Percentiles rank a stretch among this genome's conserved stretches.
phyloP scores from a whole-genome alignment of 2,329 filamentous ascomycete species.

The Colletotrichum falcatum region DNA sequence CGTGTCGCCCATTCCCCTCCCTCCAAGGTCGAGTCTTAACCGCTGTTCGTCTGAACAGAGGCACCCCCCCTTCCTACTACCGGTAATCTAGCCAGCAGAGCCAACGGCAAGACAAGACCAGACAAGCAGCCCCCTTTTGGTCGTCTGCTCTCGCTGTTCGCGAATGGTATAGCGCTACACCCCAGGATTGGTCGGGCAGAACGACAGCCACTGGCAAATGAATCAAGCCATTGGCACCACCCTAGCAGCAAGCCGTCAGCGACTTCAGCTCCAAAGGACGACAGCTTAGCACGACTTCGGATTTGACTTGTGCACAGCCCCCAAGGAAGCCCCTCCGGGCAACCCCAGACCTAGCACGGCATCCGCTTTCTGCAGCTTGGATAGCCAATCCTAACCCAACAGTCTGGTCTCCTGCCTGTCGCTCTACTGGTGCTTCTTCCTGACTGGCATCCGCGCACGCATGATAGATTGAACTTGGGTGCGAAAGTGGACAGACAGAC shows the following conservation, averaged over 20 bases:
- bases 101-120: not conserved
- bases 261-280: constrained; percentile 21
- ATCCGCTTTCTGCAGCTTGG: constrained; percentile 38
- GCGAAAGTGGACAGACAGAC: constrained; percentile 39
- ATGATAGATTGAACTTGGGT: constrained; percentile 31
- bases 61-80: not conserved
- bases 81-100: not conserved
- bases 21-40: constrained; percentile 14
- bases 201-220: constrained; percentile 22
- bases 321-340: constrained; percentile 37
- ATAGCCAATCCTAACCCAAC: constrained; percentile 26
- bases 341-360: constrained; percentile 34
- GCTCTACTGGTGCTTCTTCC: constrained; percentile 31
- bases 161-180: constrained; percentile 37
- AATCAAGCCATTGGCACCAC: constrained; percentile 32
- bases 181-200: constrained; percentile 27
- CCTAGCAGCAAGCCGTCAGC: constrained; percentile 31
- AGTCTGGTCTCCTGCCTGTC: constrained; percentile 35
- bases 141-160: constrained; percentile 28
- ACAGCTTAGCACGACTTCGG: constrained; percentile 26
- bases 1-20: constrained; percentile 26
- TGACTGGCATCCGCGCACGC: constrained; percentile 25
- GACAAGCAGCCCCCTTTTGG: constrained; percentile 2
- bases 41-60: constrained; percentile 38
- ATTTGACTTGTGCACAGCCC: constrained; percentile 40